A percentile compares a stretch with the other conserved stretches of the same genome.
These are phyloP conservation scores for Candida succiphila DNA, from an alignment of 805 yeast genomes.

Conservation along the genomic window DNA sequence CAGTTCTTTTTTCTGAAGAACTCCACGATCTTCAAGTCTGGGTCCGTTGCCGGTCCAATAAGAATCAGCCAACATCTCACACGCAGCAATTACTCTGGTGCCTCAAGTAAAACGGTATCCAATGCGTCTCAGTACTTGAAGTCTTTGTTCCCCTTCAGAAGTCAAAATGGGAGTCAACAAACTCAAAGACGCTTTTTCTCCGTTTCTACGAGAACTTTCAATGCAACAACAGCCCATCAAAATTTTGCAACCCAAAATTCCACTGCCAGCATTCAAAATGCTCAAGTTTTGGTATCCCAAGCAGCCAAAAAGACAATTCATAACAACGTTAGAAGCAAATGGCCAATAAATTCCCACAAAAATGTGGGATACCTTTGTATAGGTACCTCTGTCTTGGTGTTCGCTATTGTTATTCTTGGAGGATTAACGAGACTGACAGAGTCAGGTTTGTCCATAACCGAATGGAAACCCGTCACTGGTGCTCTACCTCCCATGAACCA, in stretches of 20 bases:
- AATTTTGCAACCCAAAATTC: conserved; percentile 9
- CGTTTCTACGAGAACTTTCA: neutral
- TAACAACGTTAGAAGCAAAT: too few species aligned
- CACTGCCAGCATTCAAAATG: neutral
- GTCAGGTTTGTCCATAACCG: conserved; percentile 92
- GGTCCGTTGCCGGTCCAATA: neutral
- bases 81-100: neutral
- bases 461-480: conserved; percentile 98
- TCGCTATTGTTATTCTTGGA: conserved; percentile 93
- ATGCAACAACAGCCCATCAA: neutral
- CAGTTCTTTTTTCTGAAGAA: conserved; percentile 53
- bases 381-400: conserved; percentile 80
- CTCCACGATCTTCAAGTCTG: conserved; percentile 24
- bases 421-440: conserved; percentile 94
- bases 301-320: conserved; percentile 4
- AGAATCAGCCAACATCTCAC: neutral
- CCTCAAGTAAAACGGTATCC: neutral
- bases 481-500: conserved; percentile 79
- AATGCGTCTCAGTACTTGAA: neutral
- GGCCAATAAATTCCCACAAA: conserved; percentile 39
- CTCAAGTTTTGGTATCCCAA: conserved; percentile 3
- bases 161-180: neutral
- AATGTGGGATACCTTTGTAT: conserved; percentile 80
- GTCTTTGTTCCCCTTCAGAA: neutral
- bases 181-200: neutral